Conservation (phyloP, 2,329 filamentous ascomycete genomes). For the Didymella exigua region DNA sequence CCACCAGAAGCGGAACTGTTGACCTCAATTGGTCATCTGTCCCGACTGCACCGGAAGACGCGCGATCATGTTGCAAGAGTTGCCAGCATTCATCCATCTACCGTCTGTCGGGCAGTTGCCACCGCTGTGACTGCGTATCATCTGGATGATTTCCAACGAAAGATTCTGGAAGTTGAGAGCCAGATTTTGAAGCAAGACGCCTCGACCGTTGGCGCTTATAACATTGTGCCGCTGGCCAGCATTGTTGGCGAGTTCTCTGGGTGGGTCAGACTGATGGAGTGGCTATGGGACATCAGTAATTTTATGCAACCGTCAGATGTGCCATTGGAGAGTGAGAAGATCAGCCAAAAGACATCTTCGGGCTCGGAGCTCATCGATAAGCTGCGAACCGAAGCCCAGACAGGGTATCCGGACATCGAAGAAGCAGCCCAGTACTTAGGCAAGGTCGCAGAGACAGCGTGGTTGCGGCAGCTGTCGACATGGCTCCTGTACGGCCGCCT, state of each 20-base stretch:
- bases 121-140: slow-evolving; percentile 76
- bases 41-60: slow-evolving; percentile 76
- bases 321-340: slow-evolving; percentile 19
- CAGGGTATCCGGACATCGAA: slow-evolving; percentile 87
- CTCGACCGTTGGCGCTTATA: slow-evolving; percentile 83
- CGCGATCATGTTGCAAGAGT: slow-evolving; percentile 70
- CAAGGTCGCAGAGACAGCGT: slow-evolving; percentile 82
- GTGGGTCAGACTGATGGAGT: slow-evolving; percentile 84
- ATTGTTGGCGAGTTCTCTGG: slow-evolving; percentile 84
- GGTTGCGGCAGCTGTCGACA: slow-evolving; percentile 86
- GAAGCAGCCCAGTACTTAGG: slow-evolving; percentile 74
- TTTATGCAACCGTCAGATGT: slow-evolving; percentile 64
- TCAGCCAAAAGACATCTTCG: slow-evolving; percentile 54
- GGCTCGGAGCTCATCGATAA: slow-evolving; percentile 79
- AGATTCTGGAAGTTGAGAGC: slow-evolving; percentile 83
- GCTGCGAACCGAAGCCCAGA: slow-evolving; percentile 76
- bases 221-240: slow-evolving; percentile 88
- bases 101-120: slow-evolving; percentile 85
- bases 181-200: slow-evolving; percentile 78
- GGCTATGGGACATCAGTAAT: slow-evolving; percentile 76
- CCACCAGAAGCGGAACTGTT: slow-evolving; percentile 85
- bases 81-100: slow-evolving; percentile 73
- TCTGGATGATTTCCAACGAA: slow-evolving; percentile 78
- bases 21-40: slow-evolving; percentile 75
- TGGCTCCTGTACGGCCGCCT: slow-evolving; percentile 91